phyloP scores from a whole-genome alignment of 331 rosid species.

The Rhamnella rubrinervis region DNA sequence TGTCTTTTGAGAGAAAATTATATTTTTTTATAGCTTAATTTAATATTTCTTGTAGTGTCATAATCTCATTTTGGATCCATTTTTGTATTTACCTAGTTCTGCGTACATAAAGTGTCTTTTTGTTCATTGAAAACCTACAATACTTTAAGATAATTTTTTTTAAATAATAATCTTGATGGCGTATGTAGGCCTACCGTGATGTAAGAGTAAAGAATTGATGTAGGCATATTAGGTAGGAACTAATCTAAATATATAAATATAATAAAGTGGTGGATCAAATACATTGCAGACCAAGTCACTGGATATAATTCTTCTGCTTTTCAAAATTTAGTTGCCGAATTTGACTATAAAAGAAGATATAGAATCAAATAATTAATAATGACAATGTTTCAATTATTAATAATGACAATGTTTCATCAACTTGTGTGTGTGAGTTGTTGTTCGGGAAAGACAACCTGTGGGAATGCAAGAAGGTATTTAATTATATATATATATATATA shows the following conservation, averaged over 20 bases:
- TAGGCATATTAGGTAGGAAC: slow-evolving; percentile 21
- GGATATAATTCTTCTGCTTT: neutral
- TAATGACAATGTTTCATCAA: slow-evolving; percentile 12
- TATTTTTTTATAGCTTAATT: no score
- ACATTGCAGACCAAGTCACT: neutral
- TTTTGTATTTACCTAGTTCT: no score
- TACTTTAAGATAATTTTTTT: no score
- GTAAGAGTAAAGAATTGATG: slow-evolving; percentile 2
- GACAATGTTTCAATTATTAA: slow-evolving; percentile 13
- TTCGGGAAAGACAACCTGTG: slow-evolving; percentile 14
- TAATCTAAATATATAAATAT: slow-evolving; percentile 8
- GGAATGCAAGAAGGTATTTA: neutral
- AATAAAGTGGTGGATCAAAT: neutral
- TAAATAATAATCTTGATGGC: no score
- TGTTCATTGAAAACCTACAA: no score
- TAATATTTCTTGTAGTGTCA: no score
- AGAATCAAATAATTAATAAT: neutral
- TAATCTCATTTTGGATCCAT: no score
- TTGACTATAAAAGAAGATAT: slow-evolving; percentile 10
- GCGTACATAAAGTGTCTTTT: no score
- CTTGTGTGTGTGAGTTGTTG: neutral
- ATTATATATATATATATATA: no score
- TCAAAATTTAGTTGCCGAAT: slow-evolving; percentile 20
- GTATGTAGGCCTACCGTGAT: neutral
- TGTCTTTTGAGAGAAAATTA: no score